Evolutionary conservation across 768 basidiomycete species (phyloP), one percentile per base, ranked within the genome.

Genomic region (Mycena capillaripes): DNA sequence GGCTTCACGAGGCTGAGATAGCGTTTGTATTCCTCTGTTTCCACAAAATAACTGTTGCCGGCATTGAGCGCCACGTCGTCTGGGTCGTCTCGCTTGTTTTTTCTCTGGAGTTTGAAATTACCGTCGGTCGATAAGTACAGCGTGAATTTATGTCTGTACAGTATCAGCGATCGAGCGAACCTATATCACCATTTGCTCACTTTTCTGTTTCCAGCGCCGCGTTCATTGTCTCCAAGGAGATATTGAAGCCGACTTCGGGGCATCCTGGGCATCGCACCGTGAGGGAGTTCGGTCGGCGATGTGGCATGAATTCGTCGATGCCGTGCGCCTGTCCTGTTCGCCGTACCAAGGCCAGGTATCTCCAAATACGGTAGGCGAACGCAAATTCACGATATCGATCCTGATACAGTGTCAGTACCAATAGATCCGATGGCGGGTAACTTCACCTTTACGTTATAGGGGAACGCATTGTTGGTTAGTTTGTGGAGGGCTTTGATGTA

Each of bases 401-500:
- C 75, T 76, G 53, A 21, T 7, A 19, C 19, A 0, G 5, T n/a
- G n/a, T 56, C 21, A 56, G 30, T 29, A 23, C 3, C 16, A n/a
- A n/a, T n/a, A n/a, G 38, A 10, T 38, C 38, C 38, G 38, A 38
- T 38, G 38, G 10, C 11, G 38, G 38, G 1, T 2, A 2, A 38
- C 38, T 38, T 4, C 16, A 38, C 38, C 38, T 38, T 38, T 16
- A 38, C 38, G 38, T 10, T 11, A 38, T 38, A 16, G 38, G 38
- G 16, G 38, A 38, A 38, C 10, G 73, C 76, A 36, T 69, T 58
- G 65, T 79, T 70, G 7, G 79, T 81, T 5, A 76, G 61, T 40
- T 72, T 30, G 16, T 63, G 69, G 2, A 83, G 56, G 16, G 76
- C 66, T 36, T 66, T 55, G 44, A 76, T 53, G 53, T 79, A 86